Base-by-base conservation (phyloP, 1,284 basidiomycete species). In the Moniliophthora roreri region DNA sequence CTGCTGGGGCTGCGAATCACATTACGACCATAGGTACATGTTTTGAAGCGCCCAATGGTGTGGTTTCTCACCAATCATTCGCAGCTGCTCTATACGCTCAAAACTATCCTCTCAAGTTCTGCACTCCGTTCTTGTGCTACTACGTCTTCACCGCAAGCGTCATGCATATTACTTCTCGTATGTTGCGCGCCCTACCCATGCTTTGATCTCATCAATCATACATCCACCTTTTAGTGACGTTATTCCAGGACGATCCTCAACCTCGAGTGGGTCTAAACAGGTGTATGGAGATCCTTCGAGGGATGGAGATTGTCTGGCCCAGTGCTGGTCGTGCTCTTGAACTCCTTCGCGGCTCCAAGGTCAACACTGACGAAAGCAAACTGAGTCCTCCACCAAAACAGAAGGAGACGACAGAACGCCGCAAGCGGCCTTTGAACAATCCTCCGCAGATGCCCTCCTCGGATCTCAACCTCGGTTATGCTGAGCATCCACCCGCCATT, bases 91-190 rank as follows among this genome's bases (percentile, higher is more conserved):
- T 80, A 2, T 91, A 88, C 67, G 73, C 76, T 39, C 82, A 88
- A 57, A 76, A 75, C 50, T 89, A 85, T 66, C 77, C 79, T 46
- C 73, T 91, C 50, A 78, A 80, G 41, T 80, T 81, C 16, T 82
- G 82, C 34, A 75, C 90, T 2, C 86, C 87, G 1, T 93, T 91
- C 66, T 69, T 92, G 44, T 87, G 82, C 58, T 94, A 91, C 63
- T 91, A 91, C 60, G 74, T 92, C 21, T 94, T 93, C 71, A 87
- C 84, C 7, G 91, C 91, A 18, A 83, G 84, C 54, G 85, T 93
- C 57, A 91, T 91, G 85, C 91, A 92, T 63, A 81, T 89, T 48
- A 83, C 82, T 1, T 82, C 75, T 34, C 68, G 89, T 90, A 58
- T 59, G 72, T 69, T 57, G 36, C 49, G 34, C 10, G 11, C 28